A percentile compares a stretch with the other conserved stretches of the same genome.
phyloP scores from a whole-genome alignment of 352 stramenopile genomes.

The Phytophthora fragariae region DNA sequence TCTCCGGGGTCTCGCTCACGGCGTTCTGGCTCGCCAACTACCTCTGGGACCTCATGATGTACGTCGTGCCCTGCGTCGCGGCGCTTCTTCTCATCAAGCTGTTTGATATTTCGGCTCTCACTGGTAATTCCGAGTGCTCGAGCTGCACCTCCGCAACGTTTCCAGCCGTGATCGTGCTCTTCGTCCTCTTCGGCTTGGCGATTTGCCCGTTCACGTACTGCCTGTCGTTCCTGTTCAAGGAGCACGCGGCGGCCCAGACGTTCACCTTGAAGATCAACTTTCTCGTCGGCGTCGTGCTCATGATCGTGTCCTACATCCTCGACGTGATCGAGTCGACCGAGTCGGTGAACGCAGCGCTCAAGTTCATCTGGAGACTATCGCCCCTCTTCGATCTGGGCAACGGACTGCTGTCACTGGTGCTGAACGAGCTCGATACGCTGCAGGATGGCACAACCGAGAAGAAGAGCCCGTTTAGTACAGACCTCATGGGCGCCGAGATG shows the following conservation, averaged over 20 bases:
- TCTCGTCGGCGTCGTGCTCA: conserved; percentile 62
- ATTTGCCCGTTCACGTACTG: conserved; percentile 71
- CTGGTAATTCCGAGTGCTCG: conserved; percentile 30
- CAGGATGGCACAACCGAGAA: conserved; percentile 33
- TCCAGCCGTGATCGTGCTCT: conserved; percentile 57
- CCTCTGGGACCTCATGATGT: conserved; percentile 91
- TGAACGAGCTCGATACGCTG: conserved; percentile 41
- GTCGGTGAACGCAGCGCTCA: conserved; percentile 47
- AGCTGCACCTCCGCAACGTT: conserved; percentile 41
- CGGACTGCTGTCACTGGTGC: conserved; percentile 38
- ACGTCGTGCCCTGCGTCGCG: conserved; percentile 64
- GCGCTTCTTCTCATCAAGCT: conserved; percentile 45
- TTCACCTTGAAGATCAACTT: conserved; percentile 75
- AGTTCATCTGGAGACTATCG: conserved; percentile 71
- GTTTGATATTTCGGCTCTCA: conserved; percentile 44
- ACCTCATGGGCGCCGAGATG: conserved; percentile 61
- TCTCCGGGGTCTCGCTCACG: conserved; percentile 91
- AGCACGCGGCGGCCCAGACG: conserved; percentile 55
- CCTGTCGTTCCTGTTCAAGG: conserved; percentile 66
- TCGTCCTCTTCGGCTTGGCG: conserved; percentile 66
- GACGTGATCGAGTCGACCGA: conserved; percentile 45
- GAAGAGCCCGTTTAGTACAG: conserved; percentile 52
- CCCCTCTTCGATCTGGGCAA: conserved; percentile 69
- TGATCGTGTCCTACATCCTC: conserved; percentile 66
- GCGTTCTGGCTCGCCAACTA: conserved; percentile 97